Evolutionary conservation across 129 eudicot species (phyloP), one percentile per base, ranked within the genome.

Genomic region (Arctium lappa): DNA sequence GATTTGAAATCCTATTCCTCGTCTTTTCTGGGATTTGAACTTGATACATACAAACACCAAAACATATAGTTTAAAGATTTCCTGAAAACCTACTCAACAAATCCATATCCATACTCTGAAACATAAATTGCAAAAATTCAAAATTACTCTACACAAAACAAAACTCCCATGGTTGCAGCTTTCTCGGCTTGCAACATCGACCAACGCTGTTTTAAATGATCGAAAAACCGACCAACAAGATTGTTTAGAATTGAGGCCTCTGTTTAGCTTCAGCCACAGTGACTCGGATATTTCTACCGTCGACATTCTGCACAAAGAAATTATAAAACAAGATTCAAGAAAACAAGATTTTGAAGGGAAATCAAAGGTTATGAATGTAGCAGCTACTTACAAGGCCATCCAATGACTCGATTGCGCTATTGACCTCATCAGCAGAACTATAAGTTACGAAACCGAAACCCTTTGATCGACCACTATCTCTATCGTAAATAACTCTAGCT

Each of bases 381-480:
- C 53, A 56, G 18, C 53, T 60, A 85, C 94, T 92, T 86, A 94
- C 98, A 62, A 71, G 76, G 39, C 95, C 98, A 84, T 94, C 86
- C 87, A 92, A 77, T 32, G 89, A 77, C 33, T 90, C 87, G 60
- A 94, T 85, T 5, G 98, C 98, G 73, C 83, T 88, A 37, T 85
- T 82, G 80, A 94, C 97, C 89, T 94, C 98, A 22, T 89, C 88
- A 18, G 98, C 82, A 32, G 93, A 86, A 77, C 92, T 75, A 33
- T 71, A 89, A 5, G 98, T 92, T 46, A 94, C 98, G 73, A 92
- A 92, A 33, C 98, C 98, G 75, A 94, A 94, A 53, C 98, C 98
- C 88, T 91, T 90, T 75, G 97, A 92, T 68, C 94, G 91, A 60
- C 98, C 97, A 79, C 94, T 92, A 9, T 94, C 93, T 81, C 97